Base-by-base conservation (phyloP, 2,329 filamentous ascomycete species). In the Botrytis fragariae region DNA sequence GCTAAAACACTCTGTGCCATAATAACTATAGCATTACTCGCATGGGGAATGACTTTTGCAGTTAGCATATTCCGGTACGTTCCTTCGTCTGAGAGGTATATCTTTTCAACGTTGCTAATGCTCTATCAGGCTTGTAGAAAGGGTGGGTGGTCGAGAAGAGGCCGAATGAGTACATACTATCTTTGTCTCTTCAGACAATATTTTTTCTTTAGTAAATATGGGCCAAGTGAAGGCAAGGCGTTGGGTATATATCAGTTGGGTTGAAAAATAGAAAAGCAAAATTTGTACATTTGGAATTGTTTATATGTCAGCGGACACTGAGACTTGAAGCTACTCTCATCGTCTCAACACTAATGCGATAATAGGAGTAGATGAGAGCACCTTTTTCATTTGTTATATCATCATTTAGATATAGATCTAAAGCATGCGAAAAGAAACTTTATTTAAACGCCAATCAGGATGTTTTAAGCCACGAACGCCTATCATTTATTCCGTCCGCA, bases 41-140 rank as follows among this genome's bases (percentile, higher is more conserved):
- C 93, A n/a, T 98, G 95, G 95, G 88, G 95, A 74, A 87, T 92
- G 81, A 98, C 94, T 35, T 97, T 98, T 83, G 89, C 92, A 68
- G 91, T 98, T 73, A 97, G 94, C 82, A 90, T 94, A 74, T 91
- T 94, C 80, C 88, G 92, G 86, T 87, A 82, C 74, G 81, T 62
- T 44, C 14, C n/a, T n/a, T 39, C 39, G 20, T 39, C 7, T 25
- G n/a, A 32, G 42, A 18, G 29, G 14, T 22, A 54, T 35, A 29
- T 16, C 45, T 60, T 63, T 60, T 39, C n/a, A 20, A 54, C 22
- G 60, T 74, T 76, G 72, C 81, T 84, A 75, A 84, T 74, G 8
- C 61, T 45, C 44, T 39, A 18, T 45, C 68, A 84, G 83, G 75
- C 85, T 90, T 51, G 89, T 91, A 48, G 88, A 90, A 77, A 85